These are phyloP conservation scores for Cynara cardunculus DNA, from an alignment of 129 eudicot genomes.

Conservation along the genomic window DNA sequence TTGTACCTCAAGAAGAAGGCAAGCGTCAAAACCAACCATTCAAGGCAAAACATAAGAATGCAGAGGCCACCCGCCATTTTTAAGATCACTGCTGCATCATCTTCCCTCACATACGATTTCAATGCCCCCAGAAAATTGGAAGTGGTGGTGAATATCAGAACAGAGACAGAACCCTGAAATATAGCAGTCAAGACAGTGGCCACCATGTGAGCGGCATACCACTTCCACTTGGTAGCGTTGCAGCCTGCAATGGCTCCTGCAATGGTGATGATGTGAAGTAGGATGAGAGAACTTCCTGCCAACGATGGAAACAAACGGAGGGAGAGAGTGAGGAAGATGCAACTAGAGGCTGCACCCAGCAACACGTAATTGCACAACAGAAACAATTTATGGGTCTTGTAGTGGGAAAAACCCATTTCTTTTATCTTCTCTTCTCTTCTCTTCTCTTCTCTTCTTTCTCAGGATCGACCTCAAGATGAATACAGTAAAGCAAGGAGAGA, in stretches of 20 bases:
- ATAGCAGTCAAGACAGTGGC: slow-evolving; percentile 67
- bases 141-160: slow-evolving; percentile 63
- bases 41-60: slow-evolving; percentile 53
- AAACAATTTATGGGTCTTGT: slow-evolving; percentile 52
- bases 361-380: slow-evolving; percentile 51
- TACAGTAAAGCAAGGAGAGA: neutral
- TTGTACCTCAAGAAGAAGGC: slow-evolving; percentile 78
- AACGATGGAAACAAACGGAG: slow-evolving; percentile 64
- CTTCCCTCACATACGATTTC: slow-evolving; percentile 77
- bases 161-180: slow-evolving; percentile 75
- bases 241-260: slow-evolving; percentile 69
- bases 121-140: slow-evolving; percentile 50
- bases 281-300: slow-evolving; percentile 49
- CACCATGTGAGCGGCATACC: slow-evolving; percentile 77
- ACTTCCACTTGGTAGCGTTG: slow-evolving; percentile 45
- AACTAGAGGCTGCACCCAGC: slow-evolving; percentile 69
- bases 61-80: slow-evolving; percentile 70
- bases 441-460: neutral
- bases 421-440: too few species aligned
- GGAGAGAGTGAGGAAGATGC: slow-evolving; percentile 86
- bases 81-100: slow-evolving; percentile 57
- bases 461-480: neutral
- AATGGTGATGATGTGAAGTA: slow-evolving; percentile 74
- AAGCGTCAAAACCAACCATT: slow-evolving; percentile 66
- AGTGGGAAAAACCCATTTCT: slow-evolving; percentile 26